Conservation (phyloP, 1,284 basidiomycete species). For the Ustilago curta region DNA sequence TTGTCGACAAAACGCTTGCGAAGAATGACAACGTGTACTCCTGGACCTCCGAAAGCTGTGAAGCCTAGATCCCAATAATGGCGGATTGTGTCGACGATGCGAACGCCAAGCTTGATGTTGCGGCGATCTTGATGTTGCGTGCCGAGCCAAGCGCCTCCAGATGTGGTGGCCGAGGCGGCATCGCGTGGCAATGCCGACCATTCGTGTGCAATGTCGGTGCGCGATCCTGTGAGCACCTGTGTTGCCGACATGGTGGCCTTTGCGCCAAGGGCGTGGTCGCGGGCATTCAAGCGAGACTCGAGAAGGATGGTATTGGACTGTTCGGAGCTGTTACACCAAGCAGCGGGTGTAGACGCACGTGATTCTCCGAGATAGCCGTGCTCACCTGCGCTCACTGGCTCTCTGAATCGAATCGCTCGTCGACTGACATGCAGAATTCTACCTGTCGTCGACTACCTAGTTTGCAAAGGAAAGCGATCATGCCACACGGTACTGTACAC, state of each 20-base stretch:
- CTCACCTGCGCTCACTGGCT: background rate
- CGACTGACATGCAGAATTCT: too few relatives aligned
- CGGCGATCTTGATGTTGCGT: slow-evolving; percentile 27
- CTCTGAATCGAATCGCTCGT: too few relatives aligned
- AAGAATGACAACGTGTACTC: slow-evolving; percentile 52
- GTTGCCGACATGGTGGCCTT: slow-evolving; percentile 19
- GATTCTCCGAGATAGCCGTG: slow-evolving; percentile 11
- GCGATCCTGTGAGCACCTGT: slow-evolving; percentile 20
- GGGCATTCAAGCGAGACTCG: too few relatives aligned
- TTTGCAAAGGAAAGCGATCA: too few relatives aligned
- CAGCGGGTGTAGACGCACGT: too few relatives aligned
- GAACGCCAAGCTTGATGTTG: slow-evolving; percentile 33
- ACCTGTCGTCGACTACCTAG: too few relatives aligned
- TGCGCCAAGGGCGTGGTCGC: too few relatives aligned
- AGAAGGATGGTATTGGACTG: too few relatives aligned
- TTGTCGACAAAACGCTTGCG: slow-evolving; percentile 57
- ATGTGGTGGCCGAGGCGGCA: slow-evolving; percentile 10
- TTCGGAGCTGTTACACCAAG: too few relatives aligned
- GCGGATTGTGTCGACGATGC: slow-evolving; percentile 48
- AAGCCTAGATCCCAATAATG: slow-evolving; percentile 62
- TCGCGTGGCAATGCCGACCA: slow-evolving; percentile 3
- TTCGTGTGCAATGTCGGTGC: background rate
- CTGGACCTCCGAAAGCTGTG: slow-evolving; percentile 43
- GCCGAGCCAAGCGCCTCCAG: slow-evolving; percentile 12
- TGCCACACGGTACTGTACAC: too few relatives aligned